Conservation (phyloP, 371 early-diverging fungal genomes). For the Mortierella sp. region DNA sequence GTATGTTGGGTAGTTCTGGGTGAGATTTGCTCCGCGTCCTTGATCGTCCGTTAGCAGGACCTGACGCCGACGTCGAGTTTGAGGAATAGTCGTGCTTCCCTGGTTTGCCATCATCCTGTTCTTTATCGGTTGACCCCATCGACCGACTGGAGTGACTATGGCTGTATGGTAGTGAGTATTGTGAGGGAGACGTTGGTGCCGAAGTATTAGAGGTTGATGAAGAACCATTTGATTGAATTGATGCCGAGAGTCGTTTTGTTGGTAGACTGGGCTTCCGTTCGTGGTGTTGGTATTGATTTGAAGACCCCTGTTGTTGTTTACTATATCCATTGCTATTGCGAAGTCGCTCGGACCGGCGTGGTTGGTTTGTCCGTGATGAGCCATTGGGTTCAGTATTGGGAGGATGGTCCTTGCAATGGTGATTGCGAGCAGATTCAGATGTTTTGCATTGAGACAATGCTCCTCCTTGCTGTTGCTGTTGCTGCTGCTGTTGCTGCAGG, state of each 20-base stretch:
- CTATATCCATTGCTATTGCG: slow-evolving; percentile 41
- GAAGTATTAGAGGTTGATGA: slow-evolving; percentile 14
- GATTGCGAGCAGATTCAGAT: slow-evolving; percentile 6
- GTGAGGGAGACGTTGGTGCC: slow-evolving; percentile 42
- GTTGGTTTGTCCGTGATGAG: slow-evolving; percentile 1
- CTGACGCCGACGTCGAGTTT: neutral
- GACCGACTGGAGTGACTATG: slow-evolving; percentile 8
- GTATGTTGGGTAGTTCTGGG: slow-evolving; percentile 34
- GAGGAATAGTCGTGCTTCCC: slow-evolving; percentile 10
- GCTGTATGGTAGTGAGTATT: slow-evolving; percentile 40
- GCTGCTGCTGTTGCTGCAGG: neutral
- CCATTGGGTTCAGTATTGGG: slow-evolving; percentile 7
- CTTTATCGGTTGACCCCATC: slow-evolving; percentile 12
- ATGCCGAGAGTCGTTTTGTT: slow-evolving; percentile 34
- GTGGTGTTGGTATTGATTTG: slow-evolving; percentile 1
- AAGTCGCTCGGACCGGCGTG: slow-evolving; percentile 33
- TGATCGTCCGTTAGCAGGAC: slow-evolving; percentile 17
- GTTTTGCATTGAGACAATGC: neutral
- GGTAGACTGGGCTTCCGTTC: slow-evolving; percentile 21
- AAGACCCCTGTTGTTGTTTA: slow-evolving; percentile 16
- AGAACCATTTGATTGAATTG: slow-evolving; percentile 23
- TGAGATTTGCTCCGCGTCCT: slow-evolving; percentile 53
- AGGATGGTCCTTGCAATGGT: neutral
- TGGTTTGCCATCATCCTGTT: slow-evolving; percentile 8
- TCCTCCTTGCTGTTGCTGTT: slow-evolving; percentile 10